Conservation (phyloP, 257 asterid species). For the Echium plantagineum region DNA sequence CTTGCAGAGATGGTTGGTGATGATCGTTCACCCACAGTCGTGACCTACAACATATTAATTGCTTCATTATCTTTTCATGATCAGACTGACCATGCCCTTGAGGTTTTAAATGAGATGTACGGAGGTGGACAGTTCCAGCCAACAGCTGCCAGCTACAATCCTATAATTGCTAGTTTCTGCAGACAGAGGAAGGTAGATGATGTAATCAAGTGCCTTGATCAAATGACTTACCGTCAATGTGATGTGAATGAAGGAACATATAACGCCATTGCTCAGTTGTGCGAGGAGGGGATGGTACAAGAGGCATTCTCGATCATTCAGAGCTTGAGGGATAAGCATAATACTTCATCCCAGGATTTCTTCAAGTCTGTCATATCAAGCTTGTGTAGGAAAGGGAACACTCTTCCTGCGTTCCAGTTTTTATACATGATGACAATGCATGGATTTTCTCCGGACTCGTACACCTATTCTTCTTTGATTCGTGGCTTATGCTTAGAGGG, state of each 20-base stretch:
- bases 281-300: slow-evolving; percentile 53
- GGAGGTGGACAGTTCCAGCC: slow-evolving; percentile 45
- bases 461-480: slow-evolving; percentile 67
- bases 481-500: slow-evolving; percentile 70
- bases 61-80: slow-evolving; percentile 60
- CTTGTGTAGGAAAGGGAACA: slow-evolving; percentile 65
- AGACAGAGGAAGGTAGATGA: slow-evolving; percentile 45
- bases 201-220: slow-evolving; percentile 43
- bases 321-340: slow-evolving; percentile 39
- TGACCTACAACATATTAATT: slow-evolving; percentile 56
- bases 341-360: slow-evolving; percentile 34
- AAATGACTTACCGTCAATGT: slow-evolving; percentile 45
- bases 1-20: slow-evolving; percentile 70
- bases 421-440: slow-evolving; percentile 41
- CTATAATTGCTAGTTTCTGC: slow-evolving; percentile 55
- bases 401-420: slow-evolving; percentile 56
- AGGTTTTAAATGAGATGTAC: slow-evolving; percentile 57
- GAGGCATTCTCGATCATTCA: slow-evolving; percentile 59
- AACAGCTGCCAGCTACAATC: slow-evolving; percentile 66
- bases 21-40: slow-evolving; percentile 51
- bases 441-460: slow-evolving; percentile 65
- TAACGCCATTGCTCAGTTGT: slow-evolving; percentile 59
- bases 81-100: slow-evolving; percentile 51
- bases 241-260: slow-evolving; percentile 69
- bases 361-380: slow-evolving; percentile 46